Percentiles rank a stretch among this genome's conserved stretches.
Evolutionary conservation across 2,329 filamentous ascomycete species (phyloP).

Genomic region (Botrytis cinerea): DNA sequence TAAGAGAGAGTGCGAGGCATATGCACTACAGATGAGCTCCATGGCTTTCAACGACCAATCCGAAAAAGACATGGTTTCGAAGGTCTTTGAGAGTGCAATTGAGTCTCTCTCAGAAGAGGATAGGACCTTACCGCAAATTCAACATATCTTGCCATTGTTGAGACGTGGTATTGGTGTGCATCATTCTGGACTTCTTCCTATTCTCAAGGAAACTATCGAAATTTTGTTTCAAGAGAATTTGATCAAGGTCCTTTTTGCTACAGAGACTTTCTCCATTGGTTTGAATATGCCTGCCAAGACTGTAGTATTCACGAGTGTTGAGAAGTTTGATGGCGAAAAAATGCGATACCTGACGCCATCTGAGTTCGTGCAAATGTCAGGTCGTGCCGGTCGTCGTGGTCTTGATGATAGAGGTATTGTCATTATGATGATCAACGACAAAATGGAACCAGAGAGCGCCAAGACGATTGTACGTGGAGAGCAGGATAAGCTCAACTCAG

Average conservation of each 20-base stretch:
- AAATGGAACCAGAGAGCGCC: slow-evolving; percentile 91
- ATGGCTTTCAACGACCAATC: slow-evolving; percentile 95
- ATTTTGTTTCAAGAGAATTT: slow-evolving; percentile 97
- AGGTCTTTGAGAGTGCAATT: slow-evolving; percentile 92
- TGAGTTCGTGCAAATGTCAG: slow-evolving; percentile 99
- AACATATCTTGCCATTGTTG: slow-evolving; percentile 83
- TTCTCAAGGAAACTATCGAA: slow-evolving; percentile 97
- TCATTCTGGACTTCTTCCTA: slow-evolving; percentile 92
- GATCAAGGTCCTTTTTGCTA: slow-evolving; percentile 97
- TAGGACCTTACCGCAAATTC: slow-evolving; percentile 83
- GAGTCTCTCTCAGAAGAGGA: slow-evolving; percentile 92
- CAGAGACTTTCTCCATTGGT: slow-evolving; percentile 97
- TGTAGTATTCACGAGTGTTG: slow-evolving; percentile 96
- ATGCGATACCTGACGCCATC: slow-evolving; percentile 86
- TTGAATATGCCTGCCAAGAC: slow-evolving; percentile 99
- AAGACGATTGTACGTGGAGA: slow-evolving; percentile 95
- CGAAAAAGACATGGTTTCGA: slow-evolving; percentile 90
- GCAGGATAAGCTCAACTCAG: slow-evolving; percentile 95
- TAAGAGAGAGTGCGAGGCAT: slow-evolving; percentile 92
- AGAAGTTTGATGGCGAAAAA: slow-evolving; percentile 86
- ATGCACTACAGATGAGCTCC: slow-evolving; percentile 82
- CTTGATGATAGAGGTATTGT: slow-evolving; percentile 97
- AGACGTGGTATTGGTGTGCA: slow-evolving; percentile 94
- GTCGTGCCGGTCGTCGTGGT: slow-evolving; percentile 92
- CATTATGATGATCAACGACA: slow-evolving; percentile 99